Conservation (phyloP, 495 filamentous ascomycete species). For the Trichoderma gamsii region DNA sequence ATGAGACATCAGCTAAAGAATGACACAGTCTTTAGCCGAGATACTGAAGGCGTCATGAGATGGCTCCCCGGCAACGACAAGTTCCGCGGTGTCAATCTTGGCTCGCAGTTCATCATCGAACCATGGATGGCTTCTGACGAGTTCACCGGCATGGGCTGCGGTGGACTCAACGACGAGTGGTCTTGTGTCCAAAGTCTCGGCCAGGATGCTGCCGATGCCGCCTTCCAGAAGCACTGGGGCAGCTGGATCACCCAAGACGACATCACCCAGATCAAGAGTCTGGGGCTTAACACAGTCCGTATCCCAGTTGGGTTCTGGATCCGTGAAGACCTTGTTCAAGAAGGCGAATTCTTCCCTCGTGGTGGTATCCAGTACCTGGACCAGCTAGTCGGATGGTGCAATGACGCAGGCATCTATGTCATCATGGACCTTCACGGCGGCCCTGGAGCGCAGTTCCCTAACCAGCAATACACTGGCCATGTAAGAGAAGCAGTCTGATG, state of each 20-base stretch:
- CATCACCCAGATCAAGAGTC: slow-evolving; percentile 45
- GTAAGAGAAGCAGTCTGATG: background rate
- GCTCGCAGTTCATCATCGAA: slow-evolving; percentile 54
- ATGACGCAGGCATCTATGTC: slow-evolving; percentile 51
- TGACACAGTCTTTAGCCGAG: background rate
- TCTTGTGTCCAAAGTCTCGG: slow-evolving; percentile 52
- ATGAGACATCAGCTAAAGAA: background rate
- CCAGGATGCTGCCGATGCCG: slow-evolving; percentile 46
- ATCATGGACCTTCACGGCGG: slow-evolving; percentile 62
- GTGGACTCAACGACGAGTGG: slow-evolving; percentile 45
- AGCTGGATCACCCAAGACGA: slow-evolving; percentile 53
- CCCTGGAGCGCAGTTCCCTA: slow-evolving; percentile 49
- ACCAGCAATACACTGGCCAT: slow-evolving; percentile 52
- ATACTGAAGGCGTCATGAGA: slow-evolving; percentile 19
- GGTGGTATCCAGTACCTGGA: slow-evolving; percentile 49
- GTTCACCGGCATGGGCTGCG: slow-evolving; percentile 53
- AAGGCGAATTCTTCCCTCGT: slow-evolving; percentile 43
- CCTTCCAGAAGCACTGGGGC: slow-evolving; percentile 53
- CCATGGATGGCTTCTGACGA: slow-evolving; percentile 49
- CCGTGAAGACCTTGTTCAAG: slow-evolving; percentile 49
- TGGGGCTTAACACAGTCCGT: slow-evolving; percentile 56
- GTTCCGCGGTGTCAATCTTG: slow-evolving; percentile 57
- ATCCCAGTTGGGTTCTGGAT: slow-evolving; percentile 63
- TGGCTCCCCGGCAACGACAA: slow-evolving; percentile 38
- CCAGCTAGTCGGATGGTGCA: slow-evolving; percentile 50